Conservation (phyloP, 108 stramenopile species). For the Nitzschia putrida region DNA sequence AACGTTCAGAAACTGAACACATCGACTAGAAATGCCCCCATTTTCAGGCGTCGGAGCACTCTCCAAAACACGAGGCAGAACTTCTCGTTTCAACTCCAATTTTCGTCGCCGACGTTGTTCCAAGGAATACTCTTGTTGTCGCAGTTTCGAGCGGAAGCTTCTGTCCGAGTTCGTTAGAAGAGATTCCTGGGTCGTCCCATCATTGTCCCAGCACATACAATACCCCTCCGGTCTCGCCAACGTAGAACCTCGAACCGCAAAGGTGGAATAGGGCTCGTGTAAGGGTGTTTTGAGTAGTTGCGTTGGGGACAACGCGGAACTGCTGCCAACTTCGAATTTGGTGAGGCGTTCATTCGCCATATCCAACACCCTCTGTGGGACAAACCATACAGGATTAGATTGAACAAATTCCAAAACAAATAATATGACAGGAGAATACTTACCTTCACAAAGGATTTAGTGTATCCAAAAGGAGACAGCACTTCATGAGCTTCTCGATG, state of each 20-base stretch:
- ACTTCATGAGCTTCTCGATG: slow-evolving; percentile 67
- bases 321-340: background rate
- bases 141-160: background rate
- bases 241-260: slow-evolving; percentile 74
- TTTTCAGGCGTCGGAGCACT: slow-evolving; percentile 1
- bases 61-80: slow-evolving; percentile 35
- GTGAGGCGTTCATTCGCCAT: background rate
- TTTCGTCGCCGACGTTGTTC: slow-evolving; percentile 16
- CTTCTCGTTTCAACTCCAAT: slow-evolving; percentile 40
- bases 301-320: background rate
- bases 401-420: background rate
- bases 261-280: slow-evolving; percentile 44
- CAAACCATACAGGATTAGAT: background rate
- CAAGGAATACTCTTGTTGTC: slow-evolving; percentile 3
- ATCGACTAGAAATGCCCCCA: slow-evolving; percentile 14
- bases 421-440: slow-evolving; percentile 14
- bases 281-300: background rate
- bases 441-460: slow-evolving; percentile 50
- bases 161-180: background rate
- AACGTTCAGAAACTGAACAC: slow-evolving; percentile 78
- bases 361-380: background rate
- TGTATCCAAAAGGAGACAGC: slow-evolving; percentile 70
- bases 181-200: background rate
- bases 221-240: slow-evolving; percentile 79
- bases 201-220: slow-evolving; percentile 66